Percentiles rank a stretch among this genome's conserved stretches.
These are phyloP conservation scores for Dorcoceras hygrometricum DNA, from an alignment of 257 asterid genomes.

Conservation along the genomic window DNA sequence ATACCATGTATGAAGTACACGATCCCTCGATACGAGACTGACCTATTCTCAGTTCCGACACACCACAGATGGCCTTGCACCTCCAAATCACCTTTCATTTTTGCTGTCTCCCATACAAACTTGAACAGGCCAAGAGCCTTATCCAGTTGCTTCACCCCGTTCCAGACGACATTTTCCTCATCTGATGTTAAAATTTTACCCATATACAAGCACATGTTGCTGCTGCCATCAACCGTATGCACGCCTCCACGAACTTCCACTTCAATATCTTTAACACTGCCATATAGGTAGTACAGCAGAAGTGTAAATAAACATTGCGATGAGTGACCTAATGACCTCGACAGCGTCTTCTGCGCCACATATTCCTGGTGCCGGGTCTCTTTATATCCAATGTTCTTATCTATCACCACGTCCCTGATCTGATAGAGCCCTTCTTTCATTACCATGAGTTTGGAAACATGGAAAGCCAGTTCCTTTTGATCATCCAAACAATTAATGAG, in stretches of 20 bases:
- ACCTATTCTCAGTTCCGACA: constrained; percentile 61
- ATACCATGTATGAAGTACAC: constrained; percentile 59
- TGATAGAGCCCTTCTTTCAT: constrained; percentile 90
- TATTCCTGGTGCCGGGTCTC: constrained; percentile 68
- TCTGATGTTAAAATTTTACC: constrained; percentile 73
- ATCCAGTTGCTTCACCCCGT: constrained; percentile 68
- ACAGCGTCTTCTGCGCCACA: constrained; percentile 67
- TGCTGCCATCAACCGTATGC: constrained; percentile 37
- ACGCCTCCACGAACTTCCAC: constrained; percentile 82
- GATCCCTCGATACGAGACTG: constrained; percentile 59
- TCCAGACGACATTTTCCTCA: constrained; percentile 51
- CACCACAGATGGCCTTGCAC: constrained; percentile 95
- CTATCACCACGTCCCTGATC: constrained; percentile 62
- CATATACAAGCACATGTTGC: constrained; percentile 55
- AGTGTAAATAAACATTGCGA: constrained; percentile 79
- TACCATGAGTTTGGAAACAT: constrained; percentile 57
- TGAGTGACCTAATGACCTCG: constrained; percentile 66
- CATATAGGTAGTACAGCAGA: constrained; percentile 60
- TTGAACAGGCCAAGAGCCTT: constrained; percentile 71
- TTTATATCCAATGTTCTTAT: constrained; percentile 67
- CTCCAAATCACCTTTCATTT: constrained; percentile 68
- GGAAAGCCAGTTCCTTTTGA: constrained; percentile 34
- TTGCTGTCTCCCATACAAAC: constrained; percentile 82
- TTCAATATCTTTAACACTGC: constrained; percentile 54
- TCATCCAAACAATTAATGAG: constrained; percentile 53